Conservation (phyloP, 371 early-diverging fungal species). For the Rhizopus sp. region DNA sequence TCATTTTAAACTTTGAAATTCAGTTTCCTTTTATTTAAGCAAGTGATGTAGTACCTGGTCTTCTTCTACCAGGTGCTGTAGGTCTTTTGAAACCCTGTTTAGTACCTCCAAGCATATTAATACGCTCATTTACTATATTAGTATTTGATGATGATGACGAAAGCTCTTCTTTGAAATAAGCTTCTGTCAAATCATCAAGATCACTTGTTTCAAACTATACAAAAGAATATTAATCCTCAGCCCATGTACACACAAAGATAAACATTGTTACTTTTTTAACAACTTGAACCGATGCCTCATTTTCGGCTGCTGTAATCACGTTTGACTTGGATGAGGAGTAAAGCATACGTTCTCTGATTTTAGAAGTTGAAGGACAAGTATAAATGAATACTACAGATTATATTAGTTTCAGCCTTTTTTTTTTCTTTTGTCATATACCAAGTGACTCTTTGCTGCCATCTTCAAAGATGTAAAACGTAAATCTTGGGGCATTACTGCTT, state of each 20-base stretch:
- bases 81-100: conserved; percentile 49
- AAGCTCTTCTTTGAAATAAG: conserved; percentile 62
- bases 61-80: conserved; percentile 53
- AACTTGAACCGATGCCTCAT: conserved; percentile 52
- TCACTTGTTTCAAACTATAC: conserved; percentile 72
- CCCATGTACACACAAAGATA: not conserved
- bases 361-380: conserved; percentile 77
- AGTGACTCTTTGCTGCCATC: conserved; percentile 48
- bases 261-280: conserved; percentile 59
- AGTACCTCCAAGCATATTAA: conserved; percentile 47
- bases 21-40: not conserved
- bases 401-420: not conserved
- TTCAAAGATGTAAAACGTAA: conserved; percentile 65
- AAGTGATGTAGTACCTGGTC: conserved; percentile 25
- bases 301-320: conserved; percentile 59
- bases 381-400: conserved; percentile 68
- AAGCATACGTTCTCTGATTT: conserved; percentile 86
- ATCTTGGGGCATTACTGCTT: conserved; percentile 61
- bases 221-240: not conserved
- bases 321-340: conserved; percentile 76
- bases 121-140: conserved; percentile 37
- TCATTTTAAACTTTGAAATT: not conserved
- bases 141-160: conserved; percentile 15
- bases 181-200: conserved; percentile 61
- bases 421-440: conserved; percentile 34